Evolutionary conservation across 2,329 filamentous ascomycete genomes (phyloP).

Genomic region (Blastomyces emzantsi): DNA sequence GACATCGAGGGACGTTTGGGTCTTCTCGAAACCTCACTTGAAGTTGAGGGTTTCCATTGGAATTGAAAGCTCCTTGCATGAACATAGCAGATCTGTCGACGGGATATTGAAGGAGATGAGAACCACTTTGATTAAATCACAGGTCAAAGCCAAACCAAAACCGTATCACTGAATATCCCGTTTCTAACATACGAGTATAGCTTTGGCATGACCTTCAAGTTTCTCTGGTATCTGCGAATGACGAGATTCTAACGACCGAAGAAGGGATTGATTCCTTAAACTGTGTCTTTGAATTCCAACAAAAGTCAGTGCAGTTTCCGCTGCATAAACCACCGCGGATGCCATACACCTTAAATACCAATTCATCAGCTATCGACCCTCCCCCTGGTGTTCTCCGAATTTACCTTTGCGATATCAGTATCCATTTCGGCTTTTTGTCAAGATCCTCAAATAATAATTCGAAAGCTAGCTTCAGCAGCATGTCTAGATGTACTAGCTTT

Average conservation of each 20-base stretch:
- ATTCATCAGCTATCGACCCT: conserved; percentile 10
- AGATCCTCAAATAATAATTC: neutral
- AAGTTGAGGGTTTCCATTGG: conserved; percentile 22
- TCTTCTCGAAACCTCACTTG: conserved; percentile 23
- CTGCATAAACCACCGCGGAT: neutral
- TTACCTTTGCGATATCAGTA: conserved; percentile 11
- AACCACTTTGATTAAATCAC: conserved; percentile 4
- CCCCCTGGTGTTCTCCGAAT: conserved; percentile 11
- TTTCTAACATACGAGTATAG: neutral
- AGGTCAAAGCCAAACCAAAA: conserved; percentile 18
- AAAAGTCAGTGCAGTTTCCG: neutral
- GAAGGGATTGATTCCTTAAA: neutral
- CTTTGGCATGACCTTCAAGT: neutral
- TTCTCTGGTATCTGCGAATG: neutral
- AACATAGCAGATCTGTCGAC: conserved; percentile 12
- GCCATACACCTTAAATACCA: conserved; percentile 5
- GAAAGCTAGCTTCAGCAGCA: neutral
- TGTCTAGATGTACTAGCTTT: neutral
- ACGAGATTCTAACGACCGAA: neutral
- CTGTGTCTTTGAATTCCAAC: conserved; percentile 11
- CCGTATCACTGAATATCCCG: conserved; percentile 11
- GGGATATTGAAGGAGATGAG: conserved; percentile 17
- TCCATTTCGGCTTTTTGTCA: conserved; percentile 10
- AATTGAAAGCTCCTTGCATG: conserved; percentile 9
- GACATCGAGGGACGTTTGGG: conserved; percentile 21